phyloP scores from a whole-genome alignment of 495 filamentous ascomycete genomes.

The Trichoderma reesei region DNA sequence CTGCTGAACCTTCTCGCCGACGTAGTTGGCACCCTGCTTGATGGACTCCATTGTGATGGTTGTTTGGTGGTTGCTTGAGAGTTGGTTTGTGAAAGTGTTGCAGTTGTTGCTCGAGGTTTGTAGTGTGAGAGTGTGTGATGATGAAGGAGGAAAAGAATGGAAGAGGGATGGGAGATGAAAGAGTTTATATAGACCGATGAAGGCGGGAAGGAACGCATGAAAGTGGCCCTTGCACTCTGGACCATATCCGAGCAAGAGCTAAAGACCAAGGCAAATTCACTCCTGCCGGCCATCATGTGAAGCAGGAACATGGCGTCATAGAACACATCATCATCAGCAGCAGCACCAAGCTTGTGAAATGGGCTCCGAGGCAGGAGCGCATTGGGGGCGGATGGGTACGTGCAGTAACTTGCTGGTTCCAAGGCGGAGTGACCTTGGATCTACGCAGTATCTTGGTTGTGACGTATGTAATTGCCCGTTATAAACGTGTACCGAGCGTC shows the following conservation, averaged over 20 bases:
- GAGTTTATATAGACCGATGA: slow-evolving; percentile 8
- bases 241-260: not conserved
- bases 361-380: not conserved
- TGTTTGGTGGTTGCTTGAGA: slow-evolving; percentile 22
- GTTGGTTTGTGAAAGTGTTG: slow-evolving; percentile 16
- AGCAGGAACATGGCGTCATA: slow-evolving; percentile 8
- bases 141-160: not conserved
- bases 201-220: not conserved
- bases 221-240: not conserved
- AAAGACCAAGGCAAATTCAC: not conserved
- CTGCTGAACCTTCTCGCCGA: slow-evolving; percentile 47
- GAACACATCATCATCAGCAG: not conserved
- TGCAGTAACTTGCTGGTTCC: not conserved
- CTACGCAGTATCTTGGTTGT: not conserved
- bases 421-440: not conserved
- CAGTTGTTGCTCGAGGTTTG: not conserved
- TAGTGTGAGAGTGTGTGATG: not conserved
- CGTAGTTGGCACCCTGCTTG: slow-evolving; percentile 52
- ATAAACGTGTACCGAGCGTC: no score
- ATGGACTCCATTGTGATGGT: slow-evolving; percentile 46
- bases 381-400: not conserved
- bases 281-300: not conserved
- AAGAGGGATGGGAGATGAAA: not conserved
- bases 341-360: not conserved
- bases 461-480: not conserved